Evolutionary conservation across 1,284 basidiomycete genomes (phyloP), one percentile per base, ranked within the genome.

Genomic region (Heliocybe sulcata): DNA sequence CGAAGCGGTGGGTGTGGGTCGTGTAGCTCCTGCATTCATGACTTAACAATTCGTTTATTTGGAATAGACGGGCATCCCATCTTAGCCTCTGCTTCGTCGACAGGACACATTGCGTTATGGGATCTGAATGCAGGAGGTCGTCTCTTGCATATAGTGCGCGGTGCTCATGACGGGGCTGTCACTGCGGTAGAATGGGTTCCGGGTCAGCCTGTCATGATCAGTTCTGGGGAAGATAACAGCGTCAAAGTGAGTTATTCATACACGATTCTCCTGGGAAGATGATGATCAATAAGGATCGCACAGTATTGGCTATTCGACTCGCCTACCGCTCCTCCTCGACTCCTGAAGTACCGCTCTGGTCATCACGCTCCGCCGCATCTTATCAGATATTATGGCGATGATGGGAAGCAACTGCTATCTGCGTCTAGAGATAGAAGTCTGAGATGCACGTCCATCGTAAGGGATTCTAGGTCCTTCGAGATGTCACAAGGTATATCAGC

Each of bases 281-380:
- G 12, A 31, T 12, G 4, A 12, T 12, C 29, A 31, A 31, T 12
- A 31, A 31, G 29, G 12, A 31, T 31, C 29, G 12, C 12, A 31
- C 12, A 95, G 93, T 94, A 99, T 92, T 99, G 97, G 96, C 72
- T 97, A 49, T 97, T 98, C 63, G 97, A 99, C 67, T 90, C 93
- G 0, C 91, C 92, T 0, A 89, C 89, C 0, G 77, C 90, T 1
- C 77, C 91, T 11, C 94, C 96, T 2, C 80, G 93, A 45, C 73
- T 99, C 12, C 80, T 98, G 48, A 98, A 98, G 74, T 90, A 84
- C 66, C 83, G 97, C 49, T 90, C 92, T 0, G 97, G 97, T 22
- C 97, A 99, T 65, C 88, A 91, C 61, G 79, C 86, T 0, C 94
- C 96, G 12, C 95, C 96, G 0, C 88, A 94, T 64, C 77, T 95